Evolutionary conservation across 495 filamentous ascomycete genomes (phyloP), one percentile per base, ranked within the genome.

Genomic region (Venustampulla echinocandica): DNA sequence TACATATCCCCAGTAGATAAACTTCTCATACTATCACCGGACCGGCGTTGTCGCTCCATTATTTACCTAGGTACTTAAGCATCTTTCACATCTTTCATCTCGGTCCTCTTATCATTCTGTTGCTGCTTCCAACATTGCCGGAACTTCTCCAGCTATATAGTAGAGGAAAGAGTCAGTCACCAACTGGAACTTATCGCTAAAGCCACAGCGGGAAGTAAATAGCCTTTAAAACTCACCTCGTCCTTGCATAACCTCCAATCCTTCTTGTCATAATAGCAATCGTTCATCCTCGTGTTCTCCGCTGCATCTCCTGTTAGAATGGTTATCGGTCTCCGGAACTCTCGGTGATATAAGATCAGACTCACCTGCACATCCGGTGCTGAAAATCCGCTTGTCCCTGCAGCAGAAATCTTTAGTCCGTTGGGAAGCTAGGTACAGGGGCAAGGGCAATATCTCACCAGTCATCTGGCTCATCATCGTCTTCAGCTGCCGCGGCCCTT

Each of bases 331-430:
- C 0, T 21, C 4, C 39, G 18, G 13, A 11, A 33, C 32, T 3
- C 35, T 13, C 17, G 14, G 21, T 21, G 36, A 14, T 10, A 32
- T n/a, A 24, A 17, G 44, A n/a, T n/a, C n/a, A n/a, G n/a, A n/a
- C 70, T 48, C 68, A 95, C 92, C 76, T 62, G 90, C 76, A 56
- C 92, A 98, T 22, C 92, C 92, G 4, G 92, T 97, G 65, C 88
- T 95, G 68, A 86, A 92, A 59, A 98, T 98, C 57, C 92, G 77
- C 76, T 96, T 90, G 69, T 98, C 88, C 85, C 85, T 90, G 32
- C 39, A 53, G 23, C 27, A 24, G 18, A 41, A 43, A 30, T 24
- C 21, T 24, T 54, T 46, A 52, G 55, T 36, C n/a, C 27, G 49
- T 53, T 55, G 47, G 40, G 42, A 39, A 20, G 34, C n/a, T 10